Percentiles rank a stretch among this genome's conserved stretches.
phyloP scores from a whole-genome alignment of 2,329 filamentous ascomycete species.

The Paraphaeosphaeria minitans region DNA sequence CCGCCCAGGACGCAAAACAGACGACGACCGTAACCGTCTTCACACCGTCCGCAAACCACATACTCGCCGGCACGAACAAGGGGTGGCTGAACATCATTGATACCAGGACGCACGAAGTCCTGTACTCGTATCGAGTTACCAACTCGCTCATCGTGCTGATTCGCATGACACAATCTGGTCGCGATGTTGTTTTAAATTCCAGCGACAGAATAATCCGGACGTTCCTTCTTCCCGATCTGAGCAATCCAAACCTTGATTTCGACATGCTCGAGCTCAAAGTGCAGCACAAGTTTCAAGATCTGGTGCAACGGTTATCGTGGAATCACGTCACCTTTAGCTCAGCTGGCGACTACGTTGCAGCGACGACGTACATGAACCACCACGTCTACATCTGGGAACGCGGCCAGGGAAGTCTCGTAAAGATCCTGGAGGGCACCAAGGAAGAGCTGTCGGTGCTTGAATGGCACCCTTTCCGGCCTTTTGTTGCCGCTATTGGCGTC shows the following conservation, averaged over 20 bases:
- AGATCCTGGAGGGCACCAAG: conserved; percentile 94
- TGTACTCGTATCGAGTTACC: conserved; percentile 88
- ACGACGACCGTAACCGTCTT: conserved; percentile 93
- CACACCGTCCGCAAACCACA: conserved; percentile 82
- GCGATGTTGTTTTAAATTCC: conserved; percentile 88
- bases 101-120: conserved; percentile 76
- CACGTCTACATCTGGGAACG: conserved; percentile 99
- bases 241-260: conserved; percentile 68
- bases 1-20: conserved; percentile 90
- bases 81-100: conserved; percentile 97
- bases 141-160: conserved; percentile 86
- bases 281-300: conserved; percentile 98
- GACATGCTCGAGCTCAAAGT: conserved; percentile 88
- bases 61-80: conserved; percentile 91
- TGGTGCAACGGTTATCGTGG: conserved; percentile 94
- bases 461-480: conserved; percentile 88
- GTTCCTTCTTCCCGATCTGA: conserved; percentile 80
- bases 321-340: conserved; percentile 96
- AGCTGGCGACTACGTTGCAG: conserved; percentile 92
- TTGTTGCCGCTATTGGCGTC: conserved; percentile 88
- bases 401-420: conserved; percentile 88
- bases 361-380: conserved; percentile 97
- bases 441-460: conserved; percentile 97
- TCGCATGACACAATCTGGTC: conserved; percentile 80
- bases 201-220: conserved; percentile 95